phyloP scores from a whole-genome alignment of 192 early-diverging fungal species.

The Entomortierella beljakovae region DNA sequence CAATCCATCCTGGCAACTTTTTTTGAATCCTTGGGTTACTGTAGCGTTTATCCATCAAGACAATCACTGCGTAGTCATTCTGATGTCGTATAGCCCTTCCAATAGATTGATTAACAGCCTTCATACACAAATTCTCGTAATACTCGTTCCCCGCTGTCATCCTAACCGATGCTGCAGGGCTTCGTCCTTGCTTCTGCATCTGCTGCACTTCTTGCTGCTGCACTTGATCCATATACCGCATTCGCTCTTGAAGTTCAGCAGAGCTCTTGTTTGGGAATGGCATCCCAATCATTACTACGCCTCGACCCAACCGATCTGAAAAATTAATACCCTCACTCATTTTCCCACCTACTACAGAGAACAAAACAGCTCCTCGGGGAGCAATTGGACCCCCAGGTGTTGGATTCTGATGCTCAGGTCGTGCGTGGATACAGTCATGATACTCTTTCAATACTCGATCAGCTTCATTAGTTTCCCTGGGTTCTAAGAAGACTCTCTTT shows the following conservation, averaged over 20 bases:
- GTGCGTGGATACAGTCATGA: constrained; percentile 54
- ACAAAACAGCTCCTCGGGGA: constrained; percentile 76
- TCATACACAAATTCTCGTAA: constrained; percentile 94
- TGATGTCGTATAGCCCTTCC: constrained; percentile 94
- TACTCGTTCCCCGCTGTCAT: constrained; percentile 70
- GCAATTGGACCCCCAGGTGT: background rate
- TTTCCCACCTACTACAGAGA: constrained; percentile 91
- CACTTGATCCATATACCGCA: constrained; percentile 69
- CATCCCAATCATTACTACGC: constrained; percentile 89
- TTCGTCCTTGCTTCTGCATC: background rate
- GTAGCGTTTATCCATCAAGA: constrained; percentile 85
- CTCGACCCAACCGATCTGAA: constrained; percentile 85
- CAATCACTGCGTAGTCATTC: constrained; percentile 86
- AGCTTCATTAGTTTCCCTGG: constrained; percentile 59
- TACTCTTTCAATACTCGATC: constrained; percentile 75
- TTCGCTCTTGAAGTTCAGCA: constrained; percentile 80
- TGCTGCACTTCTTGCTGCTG: constrained; percentile 26
- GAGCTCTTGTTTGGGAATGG: constrained; percentile 87
- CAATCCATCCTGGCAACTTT: constrained; percentile 85
- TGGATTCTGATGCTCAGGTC: constrained; percentile 23
- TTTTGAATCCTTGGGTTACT: constrained; percentile 56
- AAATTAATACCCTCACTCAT: constrained; percentile 97
- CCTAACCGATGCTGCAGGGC: constrained; percentile 9
- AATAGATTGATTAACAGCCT: constrained; percentile 84
- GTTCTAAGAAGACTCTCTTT: constrained; percentile 79